Evolutionary conservation across 257 asterid genomes (phyloP), one percentile per base, ranked within the genome.

Genomic region (Solanum gracilifrons): DNA sequence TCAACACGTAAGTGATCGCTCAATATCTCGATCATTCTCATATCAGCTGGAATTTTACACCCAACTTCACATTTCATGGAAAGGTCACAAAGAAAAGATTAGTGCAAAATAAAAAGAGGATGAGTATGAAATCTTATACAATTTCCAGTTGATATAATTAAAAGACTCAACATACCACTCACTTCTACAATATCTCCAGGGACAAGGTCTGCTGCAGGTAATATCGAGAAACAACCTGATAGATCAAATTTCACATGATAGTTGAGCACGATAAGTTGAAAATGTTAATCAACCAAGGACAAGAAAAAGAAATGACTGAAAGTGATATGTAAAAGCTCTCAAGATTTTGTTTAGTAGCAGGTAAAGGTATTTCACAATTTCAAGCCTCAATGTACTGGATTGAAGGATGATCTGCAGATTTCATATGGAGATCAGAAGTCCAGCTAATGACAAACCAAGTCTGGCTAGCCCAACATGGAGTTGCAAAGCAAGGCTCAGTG

Each of bases 181-280:
- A 96, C 99, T 94, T 96, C 99, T 79, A 96, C 99, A 86, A 97
- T 93, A 93, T 97, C 99, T 86, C 99, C 99, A 35, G 99, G 98
- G 87, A 97, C 99, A 89, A 97, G 96, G 92, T 96, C 98, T 48
- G 99, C 89, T 9, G 99, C 99, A 66, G 99, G 99, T 88, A 95
- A 88, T 87, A 97, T 97, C 48, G 99, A 97, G 92, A 96, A 97
- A 90, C 94, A 93, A 89, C 99, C 99, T 97, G 89, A 87, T 68
- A 80, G 86, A 89, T 48, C 87, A 88, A 74, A 74, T 55, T 55
- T 29, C 85, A 89, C 77, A 86, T 35, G 87, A 83, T 83, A 85
- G 88, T 60, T 83, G 58, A 77, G 86, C 37, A 83, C 35, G 37
- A 27, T 13, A 27, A 15, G 39, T 79, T 27, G 66, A 79, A 77